Evolutionary conservation across 139 green algal genomes (phyloP).

Genomic region (Chlorella sp.): DNA sequence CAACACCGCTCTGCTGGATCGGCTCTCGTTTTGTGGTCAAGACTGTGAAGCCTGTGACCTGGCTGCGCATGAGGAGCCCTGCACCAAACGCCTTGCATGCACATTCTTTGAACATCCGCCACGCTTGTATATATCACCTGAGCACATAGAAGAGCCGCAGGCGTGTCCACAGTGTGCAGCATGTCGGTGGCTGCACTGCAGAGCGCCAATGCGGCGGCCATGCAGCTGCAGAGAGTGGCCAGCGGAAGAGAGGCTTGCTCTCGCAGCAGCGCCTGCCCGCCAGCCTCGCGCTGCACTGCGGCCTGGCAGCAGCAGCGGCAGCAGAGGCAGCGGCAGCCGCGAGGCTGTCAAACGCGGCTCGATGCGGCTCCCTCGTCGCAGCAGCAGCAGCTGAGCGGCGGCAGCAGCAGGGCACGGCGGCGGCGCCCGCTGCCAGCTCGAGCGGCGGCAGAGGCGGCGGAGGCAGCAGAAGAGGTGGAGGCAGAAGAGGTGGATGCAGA

Average conservation of each 20-base stretch:
- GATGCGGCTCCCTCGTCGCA: not conserved
- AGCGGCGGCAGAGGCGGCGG: not conserved
- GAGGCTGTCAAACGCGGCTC: not conserved
- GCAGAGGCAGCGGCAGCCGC: not conserved
- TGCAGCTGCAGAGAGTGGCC: not conserved
- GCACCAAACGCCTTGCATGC: too few species aligned
- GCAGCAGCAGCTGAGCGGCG: conserved; percentile 17
- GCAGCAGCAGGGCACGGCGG: not conserved
- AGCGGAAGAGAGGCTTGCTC: not conserved
- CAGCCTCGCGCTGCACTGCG: not conserved
- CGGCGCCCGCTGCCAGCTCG: not conserved
- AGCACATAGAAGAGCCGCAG: not conserved
- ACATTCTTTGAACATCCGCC: too few species aligned
- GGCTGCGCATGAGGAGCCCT: too few species aligned
- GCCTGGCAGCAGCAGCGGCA: not conserved
- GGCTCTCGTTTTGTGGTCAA: too few species aligned
- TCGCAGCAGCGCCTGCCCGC: not conserved
- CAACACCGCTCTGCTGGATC: too few species aligned
- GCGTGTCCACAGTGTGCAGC: not conserved
- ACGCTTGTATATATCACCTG: too few species aligned
- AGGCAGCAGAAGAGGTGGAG: not conserved
- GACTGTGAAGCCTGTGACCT: too few species aligned
- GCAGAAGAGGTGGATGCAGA: not conserved
- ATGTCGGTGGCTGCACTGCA: not conserved
- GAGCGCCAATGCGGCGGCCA: not conserved